Evolutionary conservation across 1,284 basidiomycete species (phyloP).

Genomic region (Ceratobasidium theobromae): DNA sequence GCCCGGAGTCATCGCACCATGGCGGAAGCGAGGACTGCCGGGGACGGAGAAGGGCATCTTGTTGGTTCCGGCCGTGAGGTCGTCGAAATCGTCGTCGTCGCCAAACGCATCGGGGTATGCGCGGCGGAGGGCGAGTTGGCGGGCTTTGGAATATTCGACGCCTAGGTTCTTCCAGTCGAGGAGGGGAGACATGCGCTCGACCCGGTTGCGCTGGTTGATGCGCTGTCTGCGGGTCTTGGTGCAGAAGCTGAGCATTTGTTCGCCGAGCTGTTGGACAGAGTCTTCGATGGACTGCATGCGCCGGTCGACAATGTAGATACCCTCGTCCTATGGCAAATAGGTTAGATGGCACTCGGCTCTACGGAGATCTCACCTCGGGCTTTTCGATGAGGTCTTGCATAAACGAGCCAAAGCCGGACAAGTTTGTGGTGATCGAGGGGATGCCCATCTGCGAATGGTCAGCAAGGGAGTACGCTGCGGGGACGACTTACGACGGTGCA

Average conservation of each 20-base stretch:
- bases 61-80: constrained; percentile 59
- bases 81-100: constrained; percentile 47
- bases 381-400: constrained; percentile 98
- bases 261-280: constrained; percentile 68
- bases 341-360: constrained; percentile 46
- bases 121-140: constrained; percentile 87
- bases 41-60: constrained; percentile 79
- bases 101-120: constrained; percentile 93
- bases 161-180: constrained; percentile 99
- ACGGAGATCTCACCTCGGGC: constrained; percentile 48
- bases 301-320: constrained; percentile 95
- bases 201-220: constrained; percentile 97
- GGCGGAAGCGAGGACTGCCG: constrained; percentile 78
- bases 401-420: constrained; percentile 97
- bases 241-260: constrained; percentile 78
- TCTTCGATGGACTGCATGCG: constrained; percentile 89
- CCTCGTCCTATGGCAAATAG: constrained; percentile 57
- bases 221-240: constrained; percentile 92
- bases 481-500: constrained; percentile 69
- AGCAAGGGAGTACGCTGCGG: constrained; percentile 20
- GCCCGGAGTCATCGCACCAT: constrained; percentile 82
- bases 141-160: constrained; percentile 93
- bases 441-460: constrained; percentile 79
- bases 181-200: constrained; percentile 88
- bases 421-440: constrained; percentile 93